A percentile compares a stretch with the other conserved stretches of the same genome.
phyloP scores from a whole-genome alignment of 1,284 basidiomycete genomes.

The Rhodotorula sp. region DNA sequence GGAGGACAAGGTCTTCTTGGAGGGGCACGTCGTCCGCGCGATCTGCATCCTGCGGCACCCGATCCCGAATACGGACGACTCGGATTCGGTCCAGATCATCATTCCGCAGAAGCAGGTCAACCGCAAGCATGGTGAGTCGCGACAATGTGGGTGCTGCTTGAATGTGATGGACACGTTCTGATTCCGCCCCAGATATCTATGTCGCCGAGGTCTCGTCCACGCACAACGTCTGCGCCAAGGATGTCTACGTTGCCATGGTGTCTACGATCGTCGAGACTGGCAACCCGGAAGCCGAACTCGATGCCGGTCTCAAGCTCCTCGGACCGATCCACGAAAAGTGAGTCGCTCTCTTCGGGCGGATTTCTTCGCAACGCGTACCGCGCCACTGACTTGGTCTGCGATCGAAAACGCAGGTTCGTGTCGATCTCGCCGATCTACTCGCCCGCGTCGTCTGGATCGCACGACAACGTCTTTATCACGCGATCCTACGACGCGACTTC shows the following conservation, averaged over 20 bases:
- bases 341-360: conserved; percentile 46
- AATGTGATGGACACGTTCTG: neutral
- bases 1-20: conserved; percentile 77
- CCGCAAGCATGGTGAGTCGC: conserved; percentile 77
- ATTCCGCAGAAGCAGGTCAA: conserved; percentile 98
- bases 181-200: conserved; percentile 79
- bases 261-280: conserved; percentile 97
- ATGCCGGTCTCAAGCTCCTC: conserved; percentile 85
- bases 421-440: conserved; percentile 84
- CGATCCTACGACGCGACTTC: conserved; percentile 97
- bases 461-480: conserved; percentile 88
- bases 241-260: conserved; percentile 94
- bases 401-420: conserved; percentile 67
- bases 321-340: conserved; percentile 95
- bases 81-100: conserved; percentile 94
- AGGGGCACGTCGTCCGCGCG: conserved; percentile 91
- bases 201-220: conserved; percentile 95
- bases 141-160: neutral
- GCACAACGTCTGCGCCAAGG: conserved; percentile 95
- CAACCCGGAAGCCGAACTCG: conserved; percentile 88
- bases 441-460: conserved; percentile 73
- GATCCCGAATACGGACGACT: conserved; percentile 94
- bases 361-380: neutral
- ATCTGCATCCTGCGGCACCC: conserved; percentile 99
- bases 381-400: neutral